Evolutionary conservation across 108 stramenopile genomes (phyloP), one percentile per base, ranked within the genome.

Genomic region (Cyclotella baltica): DNA sequence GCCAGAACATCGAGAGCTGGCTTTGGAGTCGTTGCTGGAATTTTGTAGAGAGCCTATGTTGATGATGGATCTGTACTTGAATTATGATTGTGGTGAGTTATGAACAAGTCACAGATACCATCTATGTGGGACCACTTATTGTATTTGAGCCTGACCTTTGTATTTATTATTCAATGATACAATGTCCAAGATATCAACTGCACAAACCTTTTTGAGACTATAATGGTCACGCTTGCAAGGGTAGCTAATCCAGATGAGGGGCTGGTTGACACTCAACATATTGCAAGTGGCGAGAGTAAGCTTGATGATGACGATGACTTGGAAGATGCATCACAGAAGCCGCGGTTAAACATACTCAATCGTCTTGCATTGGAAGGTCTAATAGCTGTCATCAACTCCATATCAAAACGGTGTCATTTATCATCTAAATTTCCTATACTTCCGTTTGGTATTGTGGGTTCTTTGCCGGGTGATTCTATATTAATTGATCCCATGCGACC

Each of bases 21-120:
- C 95, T 8, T 73, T 99, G 55, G 98, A 98, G 80, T 86, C 85
- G 30, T 71, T 99, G 34, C 81, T 98, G 27, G 98, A 98, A 76
- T 98, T 98, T 46, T 95, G 95, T 57, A 73, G 96, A 47, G 98
- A 98, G 80, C 97, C 97, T 20, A 90, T 83, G 30, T 76, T 98
- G 18, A 96, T 99, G 92, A 88, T 88, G 34, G 98, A 98, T 77
- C 66, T 99, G 4, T 99, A 98, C 83, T 73, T 94, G 67, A 98
- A 98, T 81, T 99, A 98, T 85, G 98, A 99, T 85, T 98, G 98
- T 70, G 98, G 98, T 73, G 55, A 56, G 55, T 25, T 53, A 20
- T 53, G 4, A n/a, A 11, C 13, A 11, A n/a, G n/a, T n/a, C n/a
- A n/a, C n/a, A n/a, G n/a, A n/a, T n/a, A n/a, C n/a, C n/a, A n/a